Conservation (phyloP, 805 yeast species). For the Saturnispora halmiae region DNA sequence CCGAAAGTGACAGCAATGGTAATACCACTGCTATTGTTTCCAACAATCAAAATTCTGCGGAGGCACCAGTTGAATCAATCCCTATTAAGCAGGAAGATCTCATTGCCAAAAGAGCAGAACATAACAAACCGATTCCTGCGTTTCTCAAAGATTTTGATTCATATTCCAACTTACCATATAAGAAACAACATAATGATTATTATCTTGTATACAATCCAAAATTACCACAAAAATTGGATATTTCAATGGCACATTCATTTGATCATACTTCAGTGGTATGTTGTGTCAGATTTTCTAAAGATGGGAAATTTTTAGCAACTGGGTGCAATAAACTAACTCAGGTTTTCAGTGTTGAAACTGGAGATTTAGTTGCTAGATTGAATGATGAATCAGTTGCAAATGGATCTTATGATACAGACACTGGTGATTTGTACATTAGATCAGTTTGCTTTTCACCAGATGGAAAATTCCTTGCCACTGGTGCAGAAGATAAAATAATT, state of each 20-base stretch:
- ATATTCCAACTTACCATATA: constrained; percentile 62
- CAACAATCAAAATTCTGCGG: too few relatives aligned
- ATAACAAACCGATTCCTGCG: constrained; percentile 72
- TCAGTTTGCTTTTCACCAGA: constrained; percentile 96
- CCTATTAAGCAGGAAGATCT: constrained; percentile 25
- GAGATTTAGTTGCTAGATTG: constrained; percentile 78
- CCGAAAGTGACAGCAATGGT: constrained; percentile 11
- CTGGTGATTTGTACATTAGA: constrained; percentile 84
- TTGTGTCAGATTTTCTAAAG: constrained; percentile 87
- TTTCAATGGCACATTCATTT: constrained; percentile 79
- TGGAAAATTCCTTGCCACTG: constrained; percentile 87
- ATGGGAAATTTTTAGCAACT: constrained; percentile 88
- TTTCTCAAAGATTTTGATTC: constrained; percentile 74
- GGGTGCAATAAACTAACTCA: constrained; percentile 96
- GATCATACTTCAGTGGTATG: constrained; percentile 94
- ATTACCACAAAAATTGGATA: constrained; percentile 65
- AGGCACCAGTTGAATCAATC: neutral
- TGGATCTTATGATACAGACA: constrained; percentile 46
- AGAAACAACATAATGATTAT: constrained; percentile 77
- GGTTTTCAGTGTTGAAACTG: constrained; percentile 86
- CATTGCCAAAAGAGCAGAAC: constrained; percentile 36
- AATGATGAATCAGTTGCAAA: constrained; percentile 60
- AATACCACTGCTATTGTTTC: constrained; percentile 1
- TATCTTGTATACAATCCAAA: constrained; percentile 87
- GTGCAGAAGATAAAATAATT: constrained; percentile 82